Conservation (phyloP, 306 rosid species). For the Glycine tomentella region DNA sequence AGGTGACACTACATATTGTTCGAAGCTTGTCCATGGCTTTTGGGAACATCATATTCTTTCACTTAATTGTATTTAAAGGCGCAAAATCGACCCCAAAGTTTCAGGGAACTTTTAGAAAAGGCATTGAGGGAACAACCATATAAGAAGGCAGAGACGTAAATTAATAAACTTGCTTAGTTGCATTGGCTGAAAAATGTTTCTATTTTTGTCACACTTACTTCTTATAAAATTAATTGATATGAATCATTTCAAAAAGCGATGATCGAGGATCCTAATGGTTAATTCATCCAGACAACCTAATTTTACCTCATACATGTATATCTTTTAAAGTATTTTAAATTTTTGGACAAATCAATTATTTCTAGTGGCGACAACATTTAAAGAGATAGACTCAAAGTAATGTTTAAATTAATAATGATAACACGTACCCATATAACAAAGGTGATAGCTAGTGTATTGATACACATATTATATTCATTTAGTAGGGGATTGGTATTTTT, state of each 20-base stretch:
- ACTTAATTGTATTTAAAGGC: conserved; percentile 2
- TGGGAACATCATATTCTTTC: conserved; percentile 39
- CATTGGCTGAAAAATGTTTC: neutral
- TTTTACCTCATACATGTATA: neutral
- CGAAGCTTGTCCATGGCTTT: conserved; percentile 39
- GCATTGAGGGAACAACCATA: neutral
- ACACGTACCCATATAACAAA: neutral
- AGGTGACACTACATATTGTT: conserved; percentile 21
- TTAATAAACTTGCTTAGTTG: neutral
- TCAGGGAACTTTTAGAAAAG: conserved; percentile 5
- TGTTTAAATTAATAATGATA: neutral
- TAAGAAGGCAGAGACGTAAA: neutral
- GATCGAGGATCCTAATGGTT: neutral
- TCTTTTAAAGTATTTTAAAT: neutral
- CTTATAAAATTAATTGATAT: neutral
- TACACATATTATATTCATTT: too few species aligned
- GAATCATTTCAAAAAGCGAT: neutral
- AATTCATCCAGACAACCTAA: neutral
- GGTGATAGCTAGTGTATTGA: too few species aligned
- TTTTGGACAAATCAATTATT: neutral
- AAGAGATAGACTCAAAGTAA: neutral
- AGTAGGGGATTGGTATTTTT: too few species aligned
- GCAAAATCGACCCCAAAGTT: conserved; percentile 16
- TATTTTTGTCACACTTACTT: neutral
- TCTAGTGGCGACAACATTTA: neutral